phyloP scores from a whole-genome alignment of 768 basidiomycete species.

The Suillus alpinus region DNA sequence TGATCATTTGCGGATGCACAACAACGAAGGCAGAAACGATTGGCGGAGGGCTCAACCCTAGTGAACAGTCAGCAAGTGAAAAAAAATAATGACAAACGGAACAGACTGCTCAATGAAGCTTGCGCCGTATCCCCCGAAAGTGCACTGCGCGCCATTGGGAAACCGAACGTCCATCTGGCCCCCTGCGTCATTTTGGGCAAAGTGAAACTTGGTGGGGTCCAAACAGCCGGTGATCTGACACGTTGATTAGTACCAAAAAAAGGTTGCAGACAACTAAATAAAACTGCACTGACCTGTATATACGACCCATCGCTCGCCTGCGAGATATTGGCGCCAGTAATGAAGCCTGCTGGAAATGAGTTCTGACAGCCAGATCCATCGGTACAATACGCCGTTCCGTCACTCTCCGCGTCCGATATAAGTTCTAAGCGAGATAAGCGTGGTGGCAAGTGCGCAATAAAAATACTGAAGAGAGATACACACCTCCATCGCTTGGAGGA shows the following conservation, averaged over 20 bases:
- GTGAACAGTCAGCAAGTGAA: background rate
- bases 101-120: constrained; percentile 52
- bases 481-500: constrained; percentile 32
- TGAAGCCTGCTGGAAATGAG: constrained; percentile 33
- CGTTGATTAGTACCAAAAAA: background rate
- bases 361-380: constrained; percentile 27
- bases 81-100: background rate
- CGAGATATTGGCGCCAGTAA: constrained; percentile 34
- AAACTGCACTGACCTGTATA: constrained; percentile 32
- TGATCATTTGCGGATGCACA: constrained; percentile 42
- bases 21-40: constrained; percentile 50
- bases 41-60: constrained; percentile 45
- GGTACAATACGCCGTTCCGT: constrained; percentile 37
- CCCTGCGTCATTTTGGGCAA: constrained; percentile 36
- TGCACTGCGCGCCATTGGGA: constrained; percentile 53
- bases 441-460: background rate
- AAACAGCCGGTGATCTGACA: constrained; percentile 41
- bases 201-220: constrained; percentile 28
- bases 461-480: background rate
- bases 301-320: constrained; percentile 36
- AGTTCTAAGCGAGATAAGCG: constrained; percentile 24
- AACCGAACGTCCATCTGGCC: constrained; percentile 51
- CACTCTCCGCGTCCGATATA: constrained; percentile 38
- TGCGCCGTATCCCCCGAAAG: constrained; percentile 47
- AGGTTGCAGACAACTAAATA: background rate